phyloP scores from a whole-genome alignment of 345 rosid species.

The Rhizophora mangle region DNA sequence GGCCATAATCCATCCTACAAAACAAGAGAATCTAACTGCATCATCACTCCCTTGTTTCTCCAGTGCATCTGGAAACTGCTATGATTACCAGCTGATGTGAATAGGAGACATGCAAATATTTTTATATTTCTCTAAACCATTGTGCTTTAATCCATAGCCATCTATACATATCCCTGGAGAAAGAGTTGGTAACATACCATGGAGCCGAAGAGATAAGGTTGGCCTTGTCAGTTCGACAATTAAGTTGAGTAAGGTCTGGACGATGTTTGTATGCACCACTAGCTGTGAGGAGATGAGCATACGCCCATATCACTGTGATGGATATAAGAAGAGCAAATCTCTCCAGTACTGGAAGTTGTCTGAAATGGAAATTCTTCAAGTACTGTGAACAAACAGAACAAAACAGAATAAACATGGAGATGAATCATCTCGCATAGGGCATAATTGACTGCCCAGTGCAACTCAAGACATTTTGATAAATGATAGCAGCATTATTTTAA shows the following conservation, averaged over 20 bases:
- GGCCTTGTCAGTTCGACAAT: slow-evolving; percentile 94
- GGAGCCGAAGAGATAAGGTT: slow-evolving; percentile 99
- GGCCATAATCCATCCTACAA: too few relatives aligned
- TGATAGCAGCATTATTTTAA: too few relatives aligned
- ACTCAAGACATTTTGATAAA: too few relatives aligned
- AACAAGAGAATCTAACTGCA: too few relatives aligned
- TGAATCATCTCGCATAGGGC: neutral
- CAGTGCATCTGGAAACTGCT: too few relatives aligned
- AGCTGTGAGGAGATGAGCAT: slow-evolving; percentile 93
- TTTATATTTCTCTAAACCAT: neutral
- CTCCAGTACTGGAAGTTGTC: slow-evolving; percentile 71
- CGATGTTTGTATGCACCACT: slow-evolving; percentile 93
- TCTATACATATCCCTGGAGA: neutral
- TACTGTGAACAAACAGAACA: slow-evolving; percentile 43
- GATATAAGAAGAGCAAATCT: slow-evolving; percentile 87
- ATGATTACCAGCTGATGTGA: too few relatives aligned
- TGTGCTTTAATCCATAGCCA: neutral
- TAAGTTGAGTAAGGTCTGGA: slow-evolving; percentile 68
- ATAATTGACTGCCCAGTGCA: neutral
- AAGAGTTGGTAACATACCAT: slow-evolving; percentile 48
- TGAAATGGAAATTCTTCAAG: slow-evolving; percentile 66
- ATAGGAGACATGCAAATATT: too few relatives aligned
- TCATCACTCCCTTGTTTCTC: too few relatives aligned
- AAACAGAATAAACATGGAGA: neutral
- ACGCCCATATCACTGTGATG: slow-evolving; percentile 77